Conservation (phyloP, 2,329 filamentous ascomycete genomes). For the Penicillium crustosum region DNA sequence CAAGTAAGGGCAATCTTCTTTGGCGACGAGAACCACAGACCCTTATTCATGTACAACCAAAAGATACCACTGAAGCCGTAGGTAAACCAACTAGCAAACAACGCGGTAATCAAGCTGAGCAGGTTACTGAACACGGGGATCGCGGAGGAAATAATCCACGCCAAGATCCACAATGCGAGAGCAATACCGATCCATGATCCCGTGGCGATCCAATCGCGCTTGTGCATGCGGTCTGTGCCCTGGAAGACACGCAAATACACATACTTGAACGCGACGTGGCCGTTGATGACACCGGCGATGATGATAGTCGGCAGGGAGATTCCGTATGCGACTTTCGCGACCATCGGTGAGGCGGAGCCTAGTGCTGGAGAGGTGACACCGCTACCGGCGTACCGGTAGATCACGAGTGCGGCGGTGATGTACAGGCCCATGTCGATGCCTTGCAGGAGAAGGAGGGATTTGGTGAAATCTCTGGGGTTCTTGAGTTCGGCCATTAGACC, state of each 20-base stretch:
- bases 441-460: conserved; percentile 63
- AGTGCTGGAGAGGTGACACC: conserved; percentile 66
- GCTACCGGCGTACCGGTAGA: conserved; percentile 66
- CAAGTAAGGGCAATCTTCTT: conserved; percentile 32
- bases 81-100: conserved; percentile 69
- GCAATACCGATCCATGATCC: conserved; percentile 61
- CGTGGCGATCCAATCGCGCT: conserved; percentile 53
- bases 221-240: conserved; percentile 56
- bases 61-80: conserved; percentile 42
- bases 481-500: conserved; percentile 65
- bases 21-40: conserved; percentile 32
- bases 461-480: conserved; percentile 60
- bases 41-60: conserved; percentile 40
- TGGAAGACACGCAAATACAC: conserved; percentile 64
- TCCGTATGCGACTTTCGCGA: conserved; percentile 67
- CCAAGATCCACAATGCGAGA: conserved; percentile 57
- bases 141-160: conserved; percentile 67
- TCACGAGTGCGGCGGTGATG: conserved; percentile 63
- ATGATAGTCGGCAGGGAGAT: conserved; percentile 70
- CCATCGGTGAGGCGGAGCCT: conserved; percentile 56
- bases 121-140: conserved; percentile 69
- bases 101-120: conserved; percentile 61
- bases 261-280: conserved; percentile 65
- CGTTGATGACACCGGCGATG: conserved; percentile 70
- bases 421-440: conserved; percentile 62